Evolutionary conservation across 176 grass and related monocot species (phyloP), one percentile per base, ranked within the genome.

Genomic region (Echinochloa phyllopogon): DNA sequence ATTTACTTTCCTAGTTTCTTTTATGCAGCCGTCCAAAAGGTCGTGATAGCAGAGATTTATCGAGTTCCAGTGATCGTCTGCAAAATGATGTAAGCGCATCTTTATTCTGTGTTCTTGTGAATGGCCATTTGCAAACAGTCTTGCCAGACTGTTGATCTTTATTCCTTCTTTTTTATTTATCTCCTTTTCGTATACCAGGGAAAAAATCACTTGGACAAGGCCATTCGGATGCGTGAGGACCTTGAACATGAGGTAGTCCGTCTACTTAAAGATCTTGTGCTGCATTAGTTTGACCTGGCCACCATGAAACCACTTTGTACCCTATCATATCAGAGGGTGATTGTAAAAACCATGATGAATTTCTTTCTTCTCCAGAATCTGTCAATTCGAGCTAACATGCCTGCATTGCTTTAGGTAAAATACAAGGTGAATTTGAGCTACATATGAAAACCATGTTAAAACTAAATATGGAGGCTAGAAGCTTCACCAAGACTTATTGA

Each of bases 161-260:
- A 8, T 83, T 63, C 43, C 58, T 82, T 78, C 51, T 88, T 64
- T 3, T 45, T 78, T 27, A 82, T 72, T 44, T 72, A 10, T 82
- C 4, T 41, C 10, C 5, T 24, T 44, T 67, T 68, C 65, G 8
- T 69, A 23, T 72, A 83, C 48, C 76, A 95, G 93, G 83, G 49
- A 65, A 95, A 95, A 78, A 79, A 86, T 13, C 93, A 90, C 55
- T 84, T 95, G 80, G 88, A 82, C 29, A 86, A 88, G 86, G 84
- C 88, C 40, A 77, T 85, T 82, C 88, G 85, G 68, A 90, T 85
- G 84, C 90, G 62, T 0, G 90, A 95, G 21, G 90, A 90, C 72
- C 90, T 92, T 86, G 88, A 92, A 90, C 88, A 82, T 18, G 93
- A 92, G 93, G 93, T 92, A 88, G 1, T 76, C 58, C 14, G 75